phyloP scores from a whole-genome alignment of 495 filamentous ascomycete species.

The Neurospora sp. region DNA sequence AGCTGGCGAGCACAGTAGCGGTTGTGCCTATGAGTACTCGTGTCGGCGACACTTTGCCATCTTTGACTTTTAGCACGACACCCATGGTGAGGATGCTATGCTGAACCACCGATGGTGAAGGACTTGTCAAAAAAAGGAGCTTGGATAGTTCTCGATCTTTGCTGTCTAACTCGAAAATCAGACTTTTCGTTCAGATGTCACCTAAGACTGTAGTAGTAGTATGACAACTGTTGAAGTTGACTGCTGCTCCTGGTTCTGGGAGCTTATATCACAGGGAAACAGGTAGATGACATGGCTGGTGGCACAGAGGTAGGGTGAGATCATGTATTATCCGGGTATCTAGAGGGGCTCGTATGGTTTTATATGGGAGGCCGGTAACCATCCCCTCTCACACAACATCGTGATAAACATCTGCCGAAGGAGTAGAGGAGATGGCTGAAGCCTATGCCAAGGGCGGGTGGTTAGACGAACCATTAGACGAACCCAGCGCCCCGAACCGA shows the following conservation, averaged over 20 bases:
- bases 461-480: background rate
- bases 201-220: background rate
- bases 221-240: slow-evolving; percentile 26
- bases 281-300: background rate
- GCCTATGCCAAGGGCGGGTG: background rate
- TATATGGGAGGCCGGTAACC: background rate
- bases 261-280: slow-evolving; percentile 4
- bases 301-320: background rate
- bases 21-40: slow-evolving; percentile 18
- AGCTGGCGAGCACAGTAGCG: slow-evolving; percentile 18
- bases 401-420: background rate
- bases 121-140: background rate
- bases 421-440: background rate
- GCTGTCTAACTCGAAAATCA: background rate
- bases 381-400: background rate
- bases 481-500: background rate
- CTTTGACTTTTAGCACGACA: slow-evolving; percentile 19
- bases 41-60: slow-evolving; percentile 19
- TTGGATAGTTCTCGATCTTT: slow-evolving; percentile 1
- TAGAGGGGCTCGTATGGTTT: background rate
- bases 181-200: background rate
- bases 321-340: background rate
- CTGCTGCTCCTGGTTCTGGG: background rate
- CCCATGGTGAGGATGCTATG: slow-evolving; percentile 12
- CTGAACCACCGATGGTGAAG: background rate